phyloP scores from a whole-genome alignment of 257 asterid genomes.

The Nicotiana tomentosiformis region DNA sequence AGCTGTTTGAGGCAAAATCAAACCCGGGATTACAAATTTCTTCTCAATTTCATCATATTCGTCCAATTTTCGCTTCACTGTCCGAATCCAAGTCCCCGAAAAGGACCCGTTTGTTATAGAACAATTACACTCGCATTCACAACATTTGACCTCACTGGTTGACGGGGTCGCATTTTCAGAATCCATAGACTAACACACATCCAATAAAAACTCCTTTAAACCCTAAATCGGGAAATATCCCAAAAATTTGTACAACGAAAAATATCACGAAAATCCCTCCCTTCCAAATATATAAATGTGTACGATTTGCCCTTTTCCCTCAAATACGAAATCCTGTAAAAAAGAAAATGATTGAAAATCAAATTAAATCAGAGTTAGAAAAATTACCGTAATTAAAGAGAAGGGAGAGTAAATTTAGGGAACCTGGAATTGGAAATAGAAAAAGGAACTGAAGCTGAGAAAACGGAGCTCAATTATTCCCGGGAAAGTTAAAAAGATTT shows the following conservation, averaged over 20 bases:
- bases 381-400: background rate
- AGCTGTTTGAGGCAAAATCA: slow-evolving; percentile 49
- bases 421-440: background rate
- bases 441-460: background rate
- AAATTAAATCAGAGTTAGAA: slow-evolving; percentile 11
- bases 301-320: slow-evolving; percentile 17
- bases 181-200: slow-evolving; percentile 48
- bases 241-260: background rate
- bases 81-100: slow-evolving; percentile 49
- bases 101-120: slow-evolving; percentile 35
- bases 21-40: slow-evolving; percentile 36
- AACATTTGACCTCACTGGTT: slow-evolving; percentile 43
- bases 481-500: background rate
- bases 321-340: slow-evolving; percentile 8
- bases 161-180: slow-evolving; percentile 36
- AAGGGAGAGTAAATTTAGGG: background rate
- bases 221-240: slow-evolving; percentile 11
- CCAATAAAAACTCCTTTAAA: slow-evolving; percentile 23
- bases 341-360: slow-evolving; percentile 7
- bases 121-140: slow-evolving; percentile 74
- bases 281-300: background rate
- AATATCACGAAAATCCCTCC: background rate
- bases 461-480: background rate
- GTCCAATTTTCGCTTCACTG: slow-evolving; percentile 67
- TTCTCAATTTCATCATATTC: slow-evolving; percentile 40